Conservation (phyloP, 2,329 filamentous ascomycete genomes). For the Metarhizium humberi region DNA sequence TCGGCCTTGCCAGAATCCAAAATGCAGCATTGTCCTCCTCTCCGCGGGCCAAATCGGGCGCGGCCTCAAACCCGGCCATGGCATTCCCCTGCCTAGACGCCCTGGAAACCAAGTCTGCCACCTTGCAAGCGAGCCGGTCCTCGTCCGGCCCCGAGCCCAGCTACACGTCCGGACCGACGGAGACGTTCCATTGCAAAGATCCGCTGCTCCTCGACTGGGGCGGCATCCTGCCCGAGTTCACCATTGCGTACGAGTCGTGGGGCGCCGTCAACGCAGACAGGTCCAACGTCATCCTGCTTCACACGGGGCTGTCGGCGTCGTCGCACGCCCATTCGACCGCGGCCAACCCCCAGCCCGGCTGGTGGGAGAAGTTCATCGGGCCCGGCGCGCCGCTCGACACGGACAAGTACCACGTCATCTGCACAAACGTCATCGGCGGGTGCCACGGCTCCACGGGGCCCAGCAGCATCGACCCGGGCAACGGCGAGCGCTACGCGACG, state of each 20-base stretch:
- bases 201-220: conserved; percentile 89
- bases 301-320: conserved; percentile 93
- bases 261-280: conserved; percentile 68
- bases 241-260: conserved; percentile 92
- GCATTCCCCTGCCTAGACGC: conserved; percentile 86
- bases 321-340: conserved; percentile 93
- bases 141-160: conserved; percentile 82
- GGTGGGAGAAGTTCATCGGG: conserved; percentile 99
- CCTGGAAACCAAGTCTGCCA: conserved; percentile 68
- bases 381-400: conserved; percentile 80
- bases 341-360: conserved; percentile 77
- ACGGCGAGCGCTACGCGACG: conserved; percentile 83
- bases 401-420: conserved; percentile 84
- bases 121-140: conserved; percentile 44
- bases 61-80: conserved; percentile 71
- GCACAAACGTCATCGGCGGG: conserved; percentile 91
- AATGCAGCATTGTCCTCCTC: background rate
- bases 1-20: background rate
- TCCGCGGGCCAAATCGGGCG: conserved; percentile 14
- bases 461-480: conserved; percentile 75
- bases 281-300: conserved; percentile 83
- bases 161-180: conserved; percentile 83
- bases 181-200: conserved; percentile 62
- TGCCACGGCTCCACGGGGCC: conserved; percentile 96
- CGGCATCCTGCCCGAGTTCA: conserved; percentile 78